Base-by-base conservation (phyloP, 1,284 basidiomycete genomes). In the Flammula alnicola region DNA sequence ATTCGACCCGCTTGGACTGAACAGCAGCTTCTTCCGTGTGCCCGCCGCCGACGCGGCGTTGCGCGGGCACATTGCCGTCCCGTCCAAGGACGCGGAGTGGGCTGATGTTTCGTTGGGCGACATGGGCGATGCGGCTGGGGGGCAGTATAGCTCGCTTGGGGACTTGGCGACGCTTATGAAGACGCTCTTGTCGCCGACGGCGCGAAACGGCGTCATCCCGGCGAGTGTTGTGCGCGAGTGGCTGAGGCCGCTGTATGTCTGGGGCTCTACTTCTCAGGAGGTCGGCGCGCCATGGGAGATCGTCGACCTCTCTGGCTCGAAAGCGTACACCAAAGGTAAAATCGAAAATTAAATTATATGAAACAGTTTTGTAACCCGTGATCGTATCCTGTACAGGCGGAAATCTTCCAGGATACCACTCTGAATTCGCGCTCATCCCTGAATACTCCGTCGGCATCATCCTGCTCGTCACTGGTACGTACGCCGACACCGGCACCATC, bases 221-320 rank as follows among this genome's bases (percentile, higher is more conserved):
- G 63, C 63, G 1, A 61, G 64, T 40, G 67, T 72, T 2, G 46
- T 76, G 20, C 59, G 68, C 17, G 71, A 74, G 52, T 80, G 78
- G 78, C 58, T 79, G 36, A 64, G 67, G 4, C 70, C 74, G 0
- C 48, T 72, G 9, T 70, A 76, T 45, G 55, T 62, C 1, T 76
- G 72, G 65, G 72, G 70, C 38, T 70, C 76, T 44, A 71, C 68
- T 38, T 64, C 64, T 49, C 72, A 76, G 10, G 71, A 73, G 44
- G 68, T 75, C 12, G 79, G 79, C 1, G 67, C 71, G 0, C 67
- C 75, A 16, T 80, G 79, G 79, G 79, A 81, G 59, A 78, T 80
- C 39, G 52, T 66, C 52, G 66, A 68, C 51, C 50, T 68, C 53
- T 40, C 69, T 67, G 62, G 68, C 59, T 47, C 67, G 55, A 58